Evolutionary conservation across 2,329 filamentous ascomycete genomes (phyloP), one percentile per base, ranked within the genome.

Genomic region (Endocalyx cinctus): DNA sequence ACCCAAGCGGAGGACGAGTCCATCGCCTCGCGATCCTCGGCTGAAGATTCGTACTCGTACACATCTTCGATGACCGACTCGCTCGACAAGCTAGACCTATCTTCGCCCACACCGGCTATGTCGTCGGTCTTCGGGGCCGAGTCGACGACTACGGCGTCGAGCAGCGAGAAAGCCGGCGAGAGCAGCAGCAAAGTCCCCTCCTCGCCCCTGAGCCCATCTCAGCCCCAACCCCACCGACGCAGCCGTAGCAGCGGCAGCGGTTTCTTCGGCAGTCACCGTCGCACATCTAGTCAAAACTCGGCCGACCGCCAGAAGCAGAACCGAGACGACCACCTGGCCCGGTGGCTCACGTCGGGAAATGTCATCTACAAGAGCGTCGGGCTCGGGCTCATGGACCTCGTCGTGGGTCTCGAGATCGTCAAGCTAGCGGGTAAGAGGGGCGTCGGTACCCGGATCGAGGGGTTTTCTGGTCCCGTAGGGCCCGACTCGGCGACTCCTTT

Each of bases 331-430:
- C 61, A 69, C 10, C 57, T 80, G 34, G 61, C 64, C 17, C 59
- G 64, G 14, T 82, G 78, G 78, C 53, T 82, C 35, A 63, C 70
- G 36, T 65, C 66, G 3, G 79, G 79, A 0, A 83, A 79, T 38
- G 78, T 84, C 14, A 70, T 84, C 6, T 84, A 82, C 52, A 84
- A 83, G 64, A 77, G 74, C 40, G 79, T 84, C 0, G 79, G 79
- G 0, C 55, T 83, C 29, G 79, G 78, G 0, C 52, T 82, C 31
- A 82, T 83, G 78, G 79, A 84, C 47, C 55, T 84, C 15, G 70
- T 75, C 2, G 72, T 82, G 2, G 79, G 78, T 11, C 66, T 67
- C 46, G 70, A 79, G 34, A 42, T 84, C 29, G 54, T 83, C 13
- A 59, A 67, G 38, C 53, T 80, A 41, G 79, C 79, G 2, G 63